Evolutionary conservation across 2,329 filamentous ascomycete species (phyloP).

Genomic region (Blastomyces parvus): DNA sequence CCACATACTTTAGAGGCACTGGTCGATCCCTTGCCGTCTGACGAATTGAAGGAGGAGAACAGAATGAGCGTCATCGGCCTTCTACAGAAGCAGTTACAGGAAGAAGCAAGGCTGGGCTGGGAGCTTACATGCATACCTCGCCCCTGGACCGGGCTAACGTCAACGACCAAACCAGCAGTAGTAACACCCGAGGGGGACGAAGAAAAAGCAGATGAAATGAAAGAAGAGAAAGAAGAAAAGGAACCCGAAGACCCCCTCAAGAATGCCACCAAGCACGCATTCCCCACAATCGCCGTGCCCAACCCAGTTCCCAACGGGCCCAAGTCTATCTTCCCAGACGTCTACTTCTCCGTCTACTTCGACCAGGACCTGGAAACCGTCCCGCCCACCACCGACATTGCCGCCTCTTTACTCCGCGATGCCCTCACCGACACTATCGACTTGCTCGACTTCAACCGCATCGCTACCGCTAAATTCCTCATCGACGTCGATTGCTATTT

Average conservation of each 20-base stretch:
- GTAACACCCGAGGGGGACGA: slow-evolving; percentile 37
- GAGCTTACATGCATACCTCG: slow-evolving; percentile 55
- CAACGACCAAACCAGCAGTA: slow-evolving; percentile 24
- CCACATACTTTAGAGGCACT: slow-evolving; percentile 74
- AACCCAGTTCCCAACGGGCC: slow-evolving; percentile 64
- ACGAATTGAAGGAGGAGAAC: slow-evolving; percentile 43
- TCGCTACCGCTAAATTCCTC: slow-evolving; percentile 73
- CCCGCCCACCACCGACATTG: slow-evolving; percentile 63
- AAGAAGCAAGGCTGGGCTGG: slow-evolving; percentile 67
- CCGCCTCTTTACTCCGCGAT: slow-evolving; percentile 76
- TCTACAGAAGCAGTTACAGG: slow-evolving; percentile 75
- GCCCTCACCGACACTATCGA: slow-evolving; percentile 87
- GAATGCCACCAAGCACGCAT: slow-evolving; percentile 58
- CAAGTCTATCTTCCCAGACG: slow-evolving; percentile 75
- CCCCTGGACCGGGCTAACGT: slow-evolving; percentile 37
- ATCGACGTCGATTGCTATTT: slow-evolving; percentile 96
- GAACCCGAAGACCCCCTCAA: slow-evolving; percentile 50
- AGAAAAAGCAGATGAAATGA: slow-evolving; percentile 25
- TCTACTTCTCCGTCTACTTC: slow-evolving; percentile 86
- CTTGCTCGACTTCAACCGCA: slow-evolving; percentile 83
- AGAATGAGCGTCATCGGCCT: slow-evolving; percentile 67
- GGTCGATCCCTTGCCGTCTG: slow-evolving; percentile 68
- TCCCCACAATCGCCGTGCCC: slow-evolving; percentile 69
- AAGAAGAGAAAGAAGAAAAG: slow-evolving; percentile 30
- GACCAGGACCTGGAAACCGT: slow-evolving; percentile 84